Percentiles rank a stretch among this genome's conserved stretches.
These are phyloP conservation scores for Boletellus sp. DNA, from an alignment of 768 basidiomycete genomes.

Conservation along the genomic window DNA sequence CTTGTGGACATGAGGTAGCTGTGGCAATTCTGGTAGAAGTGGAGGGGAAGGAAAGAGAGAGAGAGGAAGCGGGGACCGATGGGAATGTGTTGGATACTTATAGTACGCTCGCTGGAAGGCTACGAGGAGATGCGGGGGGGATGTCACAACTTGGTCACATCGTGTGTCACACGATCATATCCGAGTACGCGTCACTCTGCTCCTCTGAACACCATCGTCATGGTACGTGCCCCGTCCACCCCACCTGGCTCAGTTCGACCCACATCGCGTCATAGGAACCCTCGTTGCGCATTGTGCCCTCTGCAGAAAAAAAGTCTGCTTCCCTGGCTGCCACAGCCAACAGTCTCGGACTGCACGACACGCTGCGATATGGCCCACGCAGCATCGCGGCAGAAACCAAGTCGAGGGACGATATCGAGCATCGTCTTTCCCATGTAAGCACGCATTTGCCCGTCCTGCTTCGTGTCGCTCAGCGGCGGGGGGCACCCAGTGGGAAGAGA, in stretches of 20 bases:
- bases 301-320: slow-evolving; percentile 50
- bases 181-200: slow-evolving; percentile 17
- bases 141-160: slow-evolving; percentile 30
- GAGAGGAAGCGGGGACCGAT: background rate
- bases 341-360: slow-evolving; percentile 82
- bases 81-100: slow-evolving; percentile 10
- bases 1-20: slow-evolving; percentile 41
- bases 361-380: slow-evolving; percentile 79
- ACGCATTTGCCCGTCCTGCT: background rate
- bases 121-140: slow-evolving; percentile 14
- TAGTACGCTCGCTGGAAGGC: background rate
- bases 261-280: slow-evolving; percentile 31
- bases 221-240: slow-evolving; percentile 15
- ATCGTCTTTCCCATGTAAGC: slow-evolving; percentile 74
- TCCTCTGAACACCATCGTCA: slow-evolving; percentile 7
- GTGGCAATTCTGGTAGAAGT: background rate
- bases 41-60: background rate
- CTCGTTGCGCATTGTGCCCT: slow-evolving; percentile 65
- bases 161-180: slow-evolving; percentile 17
- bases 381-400: slow-evolving; percentile 75
- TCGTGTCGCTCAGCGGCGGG: slow-evolving; percentile 1
- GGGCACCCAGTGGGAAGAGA: slow-evolving; percentile 78
- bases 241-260: slow-evolving; percentile 1
- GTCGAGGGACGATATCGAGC: slow-evolving; percentile 56
- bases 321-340: slow-evolving; percentile 67